These are phyloP conservation scores for Pythium insidiosum DNA, from an alignment of 352 stramenopile genomes.

Conservation along the genomic window DNA sequence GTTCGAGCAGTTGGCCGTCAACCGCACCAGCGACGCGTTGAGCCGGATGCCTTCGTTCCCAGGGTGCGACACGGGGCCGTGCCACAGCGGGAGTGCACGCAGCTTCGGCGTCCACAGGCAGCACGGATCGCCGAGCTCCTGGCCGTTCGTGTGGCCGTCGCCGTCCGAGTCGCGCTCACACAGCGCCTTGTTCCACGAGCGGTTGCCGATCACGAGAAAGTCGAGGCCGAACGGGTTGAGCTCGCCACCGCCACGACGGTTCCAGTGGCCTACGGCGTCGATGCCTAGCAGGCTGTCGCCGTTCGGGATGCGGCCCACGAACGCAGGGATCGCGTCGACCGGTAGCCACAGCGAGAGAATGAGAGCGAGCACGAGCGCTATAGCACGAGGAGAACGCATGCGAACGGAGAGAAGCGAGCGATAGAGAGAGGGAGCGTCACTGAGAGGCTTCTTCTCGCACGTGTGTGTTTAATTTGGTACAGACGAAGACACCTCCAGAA, in stretches of 20 bases:
- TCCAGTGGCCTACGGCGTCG: constrained; percentile 17
- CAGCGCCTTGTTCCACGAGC: constrained; percentile 25
- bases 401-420: too few species aligned
- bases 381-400: too few species aligned
- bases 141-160: constrained; percentile 40
- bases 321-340: background rate
- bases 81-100: background rate
- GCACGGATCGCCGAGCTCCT: constrained; percentile 45
- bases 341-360: background rate
- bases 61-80: constrained; percentile 1
- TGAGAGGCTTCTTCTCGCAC: too few species aligned
- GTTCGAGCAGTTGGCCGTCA: constrained; percentile 2
- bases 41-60: constrained; percentile 4
- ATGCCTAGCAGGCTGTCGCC: constrained; percentile 16
- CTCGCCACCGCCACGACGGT: constrained; percentile 2
- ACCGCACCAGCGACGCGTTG: too few species aligned
- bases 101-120: constrained; percentile 23
- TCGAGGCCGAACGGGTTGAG: constrained; percentile 30
- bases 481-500: too few species aligned
- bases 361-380: too few species aligned
- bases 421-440: too few species aligned
- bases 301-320: constrained; percentile 20
- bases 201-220: constrained; percentile 13
- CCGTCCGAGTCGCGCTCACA: constrained; percentile 37
- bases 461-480: too few species aligned